phyloP scores from a whole-genome alignment of 2,329 filamentous ascomycete species.

The Penicillium sp. region DNA sequence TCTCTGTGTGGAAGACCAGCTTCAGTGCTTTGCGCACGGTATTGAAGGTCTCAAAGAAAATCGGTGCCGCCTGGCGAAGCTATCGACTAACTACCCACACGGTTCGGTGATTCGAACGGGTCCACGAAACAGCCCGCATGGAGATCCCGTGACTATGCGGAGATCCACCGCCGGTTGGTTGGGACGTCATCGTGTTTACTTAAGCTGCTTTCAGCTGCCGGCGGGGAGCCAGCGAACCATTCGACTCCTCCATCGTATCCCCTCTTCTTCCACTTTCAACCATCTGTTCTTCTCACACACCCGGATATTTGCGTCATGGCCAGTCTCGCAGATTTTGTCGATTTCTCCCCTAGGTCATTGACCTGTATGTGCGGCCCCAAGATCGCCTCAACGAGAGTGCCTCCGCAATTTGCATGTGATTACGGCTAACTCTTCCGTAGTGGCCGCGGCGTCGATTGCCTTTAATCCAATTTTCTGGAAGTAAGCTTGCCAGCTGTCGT shows the following conservation, averaged over 20 bases:
- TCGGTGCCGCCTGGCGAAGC: not conserved
- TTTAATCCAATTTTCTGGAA: slow-evolving; percentile 99
- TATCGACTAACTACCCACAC: not conserved
- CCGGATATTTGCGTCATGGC: slow-evolving; percentile 24
- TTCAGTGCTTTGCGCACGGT: too few relatives aligned
- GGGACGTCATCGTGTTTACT: slow-evolving; percentile 24
- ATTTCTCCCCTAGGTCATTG: slow-evolving; percentile 62
- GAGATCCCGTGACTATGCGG: slow-evolving; percentile 17
- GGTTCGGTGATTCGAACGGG: slow-evolving; percentile 4
- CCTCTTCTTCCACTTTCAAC: slow-evolving; percentile 1
- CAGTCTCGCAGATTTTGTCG: slow-evolving; percentile 43
- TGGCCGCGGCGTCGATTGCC: slow-evolving; percentile 72
- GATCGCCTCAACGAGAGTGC: slow-evolving; percentile 3
- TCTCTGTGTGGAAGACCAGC: not conserved
- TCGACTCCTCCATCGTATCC: slow-evolving; percentile 3
- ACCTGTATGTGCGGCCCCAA: slow-evolving; percentile 47
- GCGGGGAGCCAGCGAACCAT: slow-evolving; percentile 6
- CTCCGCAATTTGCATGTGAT: slow-evolving; percentile 28
- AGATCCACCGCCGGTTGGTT: not conserved
- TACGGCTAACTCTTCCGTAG: slow-evolving; percentile 42
- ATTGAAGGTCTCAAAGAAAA: not conserved
- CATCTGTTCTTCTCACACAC: slow-evolving; percentile 1
- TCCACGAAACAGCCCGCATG: slow-evolving; percentile 3
- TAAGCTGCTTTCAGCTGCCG: slow-evolving; percentile 13
- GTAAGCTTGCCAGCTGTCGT: slow-evolving; percentile 51